Evolutionary conservation across 1,139 yeast species (phyloP), one percentile per base, ranked within the genome.

Genomic region (Blastobotrys indianensis): DNA sequence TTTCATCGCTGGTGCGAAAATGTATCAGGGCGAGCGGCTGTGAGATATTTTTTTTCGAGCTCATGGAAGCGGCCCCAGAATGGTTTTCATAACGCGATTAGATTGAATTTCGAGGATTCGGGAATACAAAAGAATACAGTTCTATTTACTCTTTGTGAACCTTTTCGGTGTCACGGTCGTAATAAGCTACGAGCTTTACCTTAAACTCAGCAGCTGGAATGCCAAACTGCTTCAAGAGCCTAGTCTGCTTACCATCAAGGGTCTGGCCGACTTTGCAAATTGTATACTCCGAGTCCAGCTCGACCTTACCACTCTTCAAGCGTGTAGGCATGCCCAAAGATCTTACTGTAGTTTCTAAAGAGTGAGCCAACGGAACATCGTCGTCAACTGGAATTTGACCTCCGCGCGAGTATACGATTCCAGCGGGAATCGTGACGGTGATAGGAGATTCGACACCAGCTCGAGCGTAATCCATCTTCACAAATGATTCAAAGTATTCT

Each of bases 341-440:
- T 73, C 98, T 82, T 60, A 92, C 69, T 37, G 95, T 86, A 58
- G 88, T 87, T 69, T 92, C 98, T 68, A 94, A 74, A 4, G 97
- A 87, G 64, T 92, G 98, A 10, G 94, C 83, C 86, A 92, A 80
- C 57, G 97, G 96, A 16, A 92, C 92, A 66, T 92, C 99, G 57
- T 92, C 97, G 63, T 88, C 97, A 25, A 66, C 70, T 30, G 96
- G 76, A 48, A 90, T 72, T 68, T 86, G 95, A 15, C 98, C 98
- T 58, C 97, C 99, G 65, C 96, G 81, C 12, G 97, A 86, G 65
- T 87, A 90, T 10, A 92, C 83, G 47, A 87, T 74, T 34, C 99
- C 99, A 49, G 76, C 88, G 30, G 98, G 97, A 44, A 92, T 75
- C 7, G 78, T 76, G 67, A 92, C 88, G 48, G 85, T 81, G 54